Percentiles rank a stretch among this genome's conserved stretches.
These are phyloP conservation scores for Neofusicoccum sp. DNA, from an alignment of 2,329 filamentous ascomycete species.

Conservation along the genomic window DNA sequence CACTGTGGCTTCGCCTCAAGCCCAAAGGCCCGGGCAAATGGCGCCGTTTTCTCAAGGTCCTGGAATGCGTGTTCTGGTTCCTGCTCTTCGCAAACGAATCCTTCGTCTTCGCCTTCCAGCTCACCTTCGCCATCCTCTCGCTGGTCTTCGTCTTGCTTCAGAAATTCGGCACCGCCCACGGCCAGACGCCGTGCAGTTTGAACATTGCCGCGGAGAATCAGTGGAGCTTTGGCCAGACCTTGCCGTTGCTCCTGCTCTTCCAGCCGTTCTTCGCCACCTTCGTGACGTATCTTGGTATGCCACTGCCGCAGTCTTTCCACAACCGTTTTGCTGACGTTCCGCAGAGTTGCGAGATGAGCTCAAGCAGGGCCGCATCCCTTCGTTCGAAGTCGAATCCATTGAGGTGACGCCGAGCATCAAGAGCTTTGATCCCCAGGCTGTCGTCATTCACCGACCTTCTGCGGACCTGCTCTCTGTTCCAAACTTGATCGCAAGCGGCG, in stretches of 20 bases:
- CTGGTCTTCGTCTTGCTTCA: background rate
- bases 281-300: background rate
- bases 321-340: background rate
- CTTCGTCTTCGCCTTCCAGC: background rate
- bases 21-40: background rate
- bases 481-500: no score
- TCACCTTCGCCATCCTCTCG: background rate
- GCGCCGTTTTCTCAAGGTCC: background rate
- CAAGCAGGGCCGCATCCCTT: no score
- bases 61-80: background rate
- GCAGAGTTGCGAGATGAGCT: no score
- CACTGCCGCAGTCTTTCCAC: no score
- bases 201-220: background rate
- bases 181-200: background rate
- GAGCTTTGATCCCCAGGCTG: no score
- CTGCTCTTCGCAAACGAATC: background rate
- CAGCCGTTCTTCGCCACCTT: background rate
- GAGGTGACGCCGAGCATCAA: no score
- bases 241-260: background rate
- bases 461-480: no score
- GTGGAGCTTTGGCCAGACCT: constrained; percentile 9
- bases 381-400: no score
- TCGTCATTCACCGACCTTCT: no score
- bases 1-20: background rate
- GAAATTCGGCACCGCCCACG: background rate